Conservation (phyloP, 495 filamentous ascomycete genomes). For the Trichoderma gamsii region DNA sequence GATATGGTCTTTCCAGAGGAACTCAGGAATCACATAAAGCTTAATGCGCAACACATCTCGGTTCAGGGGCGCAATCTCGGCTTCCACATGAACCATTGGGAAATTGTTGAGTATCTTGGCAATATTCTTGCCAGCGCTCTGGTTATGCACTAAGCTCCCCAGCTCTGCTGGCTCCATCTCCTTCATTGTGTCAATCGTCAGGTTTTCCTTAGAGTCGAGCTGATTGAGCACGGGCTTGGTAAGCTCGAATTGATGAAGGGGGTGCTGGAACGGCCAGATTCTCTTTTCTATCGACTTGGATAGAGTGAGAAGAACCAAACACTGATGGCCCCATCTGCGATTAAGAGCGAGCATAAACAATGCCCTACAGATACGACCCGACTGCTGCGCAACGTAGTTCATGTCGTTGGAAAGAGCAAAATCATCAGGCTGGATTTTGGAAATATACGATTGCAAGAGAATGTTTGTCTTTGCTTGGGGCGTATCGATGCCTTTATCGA, state of each 20-base stretch:
- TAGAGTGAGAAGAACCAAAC: constrained; percentile 77
- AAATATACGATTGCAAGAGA: constrained; percentile 89
- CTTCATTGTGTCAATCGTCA: constrained; percentile 71
- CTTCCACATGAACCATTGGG: constrained; percentile 81
- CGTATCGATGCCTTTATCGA: constrained; percentile 67
- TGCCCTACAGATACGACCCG: constrained; percentile 87
- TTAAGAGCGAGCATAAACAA: constrained; percentile 97
- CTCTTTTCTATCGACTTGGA: constrained; percentile 96
- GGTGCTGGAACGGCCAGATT: constrained; percentile 91
- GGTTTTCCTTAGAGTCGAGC: constrained; percentile 67
- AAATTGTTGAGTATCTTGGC: constrained; percentile 81
- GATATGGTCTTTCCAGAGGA: constrained; percentile 91
- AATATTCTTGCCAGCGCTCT: constrained; percentile 74
- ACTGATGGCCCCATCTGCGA: constrained; percentile 89
- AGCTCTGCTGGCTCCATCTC: constrained; percentile 94
- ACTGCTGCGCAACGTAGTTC: constrained; percentile 92
- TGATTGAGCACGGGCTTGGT: constrained; percentile 76
- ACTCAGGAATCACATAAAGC: constrained; percentile 80
- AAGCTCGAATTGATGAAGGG: constrained; percentile 89
- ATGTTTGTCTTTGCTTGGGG: constrained; percentile 93
- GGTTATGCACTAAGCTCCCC: constrained; percentile 85
- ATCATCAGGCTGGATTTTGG: constrained; percentile 78
- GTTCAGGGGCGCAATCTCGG: constrained; percentile 93
- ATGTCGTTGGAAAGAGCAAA: constrained; percentile 88
- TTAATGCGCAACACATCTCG: constrained; percentile 86